Evolutionary conservation across 345 rosid species (phyloP), one percentile per base, ranked within the genome.

Genomic region (Psidium friedrichsthalianum): DNA sequence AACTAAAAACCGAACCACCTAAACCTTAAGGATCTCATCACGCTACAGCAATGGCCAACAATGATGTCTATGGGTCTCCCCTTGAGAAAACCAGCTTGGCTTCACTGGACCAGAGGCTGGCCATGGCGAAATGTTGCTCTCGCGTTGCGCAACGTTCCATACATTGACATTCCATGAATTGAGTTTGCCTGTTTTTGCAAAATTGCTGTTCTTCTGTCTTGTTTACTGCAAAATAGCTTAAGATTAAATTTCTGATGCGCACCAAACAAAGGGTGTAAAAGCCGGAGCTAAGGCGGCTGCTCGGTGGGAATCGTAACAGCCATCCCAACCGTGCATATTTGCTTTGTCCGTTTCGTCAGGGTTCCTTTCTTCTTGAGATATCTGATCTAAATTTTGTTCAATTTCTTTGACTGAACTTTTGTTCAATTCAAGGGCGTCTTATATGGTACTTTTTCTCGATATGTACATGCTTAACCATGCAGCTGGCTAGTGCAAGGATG

Each of bases 281-380:
- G 98, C 98, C 27, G 98, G 98, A 90, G 96, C 96, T 8, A 95
- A 94, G 85, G 99, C 98, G 51, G 99, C 99, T 81, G 88, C 90
- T 82, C 88, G 29, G 95, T 94, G 36, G 88, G 90, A 83, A 88
- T 95, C 74, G 98, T 92, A 52, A 89, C 94, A 83, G 98, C 99
- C 54, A 89, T 95, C 87, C 98, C 99, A 15, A 94, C 99, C 24
- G 98, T 93, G 92, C 90, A 89, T 83, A 32, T 40, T 25, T 57
- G 20, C 44, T 32, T 56, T 83, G 24, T 13, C 56, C 56, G 51
- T 84, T 54, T 56, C 22, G 15, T 21, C 21, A 18, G 59, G 55
- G 47, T 18, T 78, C 11, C 36, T 78, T 9, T 47, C 22, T 52
- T 10, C 8, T 81, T 3, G 40, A 47, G 74, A 24, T 18, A 16